Evolutionary conservation across 768 basidiomycete genomes (phyloP).

Genomic region (Hypholoma fasciculare): DNA sequence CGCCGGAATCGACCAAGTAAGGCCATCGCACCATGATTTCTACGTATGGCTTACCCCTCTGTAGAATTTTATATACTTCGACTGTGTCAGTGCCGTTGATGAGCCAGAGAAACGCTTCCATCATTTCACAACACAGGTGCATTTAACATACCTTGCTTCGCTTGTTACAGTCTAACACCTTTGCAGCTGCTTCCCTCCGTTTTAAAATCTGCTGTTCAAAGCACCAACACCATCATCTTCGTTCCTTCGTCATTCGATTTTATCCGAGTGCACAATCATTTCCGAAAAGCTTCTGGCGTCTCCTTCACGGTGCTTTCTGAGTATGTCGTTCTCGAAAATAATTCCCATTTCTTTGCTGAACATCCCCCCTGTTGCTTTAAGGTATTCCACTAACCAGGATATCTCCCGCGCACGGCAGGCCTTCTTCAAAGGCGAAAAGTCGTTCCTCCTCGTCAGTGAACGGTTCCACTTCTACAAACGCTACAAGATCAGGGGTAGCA

Average conservation of each 20-base stretch:
- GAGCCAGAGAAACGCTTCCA: slow-evolving; percentile 88
- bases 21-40: slow-evolving; percentile 15
- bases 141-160: not conserved
- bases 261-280: slow-evolving; percentile 85
- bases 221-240: slow-evolving; percentile 84
- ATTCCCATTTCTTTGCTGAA: not conserved
- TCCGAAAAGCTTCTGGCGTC: slow-evolving; percentile 70
- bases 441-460: slow-evolving; percentile 90
- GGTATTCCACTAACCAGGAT: slow-evolving; percentile 92
- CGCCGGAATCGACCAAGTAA: slow-evolving; percentile 79
- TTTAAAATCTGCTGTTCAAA: slow-evolving; percentile 92
- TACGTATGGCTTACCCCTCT: not conserved
- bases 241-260: slow-evolving; percentile 97
- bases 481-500: slow-evolving; percentile 93
- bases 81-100: slow-evolving; percentile 65
- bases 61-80: slow-evolving; percentile 76
- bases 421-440: slow-evolving; percentile 86
- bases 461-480: slow-evolving; percentile 98
- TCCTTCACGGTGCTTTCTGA: slow-evolving; percentile 88
- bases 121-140: slow-evolving; percentile 83
- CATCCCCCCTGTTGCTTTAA: slow-evolving; percentile 26
- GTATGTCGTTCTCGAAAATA: slow-evolving; percentile 39
- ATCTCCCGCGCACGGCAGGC: slow-evolving; percentile 91
- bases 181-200: slow-evolving; percentile 74
- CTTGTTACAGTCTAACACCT: not conserved